These are phyloP conservation scores for Nemania diffusa DNA, from an alignment of 2,329 filamentous ascomycete genomes.

Conservation along the genomic window DNA sequence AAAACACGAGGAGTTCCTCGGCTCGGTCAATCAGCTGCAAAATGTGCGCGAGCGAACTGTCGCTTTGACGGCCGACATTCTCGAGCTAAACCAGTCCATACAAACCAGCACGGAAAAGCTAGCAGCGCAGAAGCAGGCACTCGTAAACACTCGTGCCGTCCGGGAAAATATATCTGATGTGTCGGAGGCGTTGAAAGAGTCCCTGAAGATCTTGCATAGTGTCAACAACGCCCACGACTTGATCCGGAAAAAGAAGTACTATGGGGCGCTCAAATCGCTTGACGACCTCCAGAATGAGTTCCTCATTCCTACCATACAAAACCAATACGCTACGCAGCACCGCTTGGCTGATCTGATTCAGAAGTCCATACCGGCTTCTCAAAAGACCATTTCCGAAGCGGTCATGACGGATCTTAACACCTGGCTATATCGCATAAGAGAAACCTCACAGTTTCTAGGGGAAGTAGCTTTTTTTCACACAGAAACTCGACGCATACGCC, in stretches of 20 bases:
- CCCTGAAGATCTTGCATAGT: constrained; percentile 88
- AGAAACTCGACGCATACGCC: constrained; percentile 82
- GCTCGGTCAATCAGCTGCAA: constrained; percentile 93
- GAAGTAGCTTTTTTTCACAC: constrained; percentile 98
- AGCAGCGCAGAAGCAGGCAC: constrained; percentile 90
- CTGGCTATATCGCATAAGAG: constrained; percentile 93
- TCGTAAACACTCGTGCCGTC: constrained; percentile 91
- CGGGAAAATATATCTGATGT: constrained; percentile 97
- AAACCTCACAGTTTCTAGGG: constrained; percentile 94
- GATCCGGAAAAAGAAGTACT: constrained; percentile 92
- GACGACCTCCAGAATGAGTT: constrained; percentile 98
- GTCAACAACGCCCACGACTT: constrained; percentile 96
- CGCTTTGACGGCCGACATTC: constrained; percentile 86
- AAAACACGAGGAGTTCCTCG: constrained; percentile 96
- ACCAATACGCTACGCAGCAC: constrained; percentile 92
- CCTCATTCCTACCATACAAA: constrained; percentile 75
- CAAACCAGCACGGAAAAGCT: constrained; percentile 94
- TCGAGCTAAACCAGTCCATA: constrained; percentile 93
- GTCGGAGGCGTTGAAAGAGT: constrained; percentile 87
- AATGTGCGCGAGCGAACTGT: constrained; percentile 91
- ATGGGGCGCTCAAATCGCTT: constrained; percentile 89
- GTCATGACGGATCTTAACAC: constrained; percentile 98
- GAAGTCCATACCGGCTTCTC: constrained; percentile 91
- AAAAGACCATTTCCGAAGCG: constrained; percentile 92
- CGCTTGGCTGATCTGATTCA: constrained; percentile 96